Evolutionary conservation across 1,284 basidiomycete species (phyloP), one percentile per base, ranked within the genome.

Genomic region (Schizopora paradoxa): DNA sequence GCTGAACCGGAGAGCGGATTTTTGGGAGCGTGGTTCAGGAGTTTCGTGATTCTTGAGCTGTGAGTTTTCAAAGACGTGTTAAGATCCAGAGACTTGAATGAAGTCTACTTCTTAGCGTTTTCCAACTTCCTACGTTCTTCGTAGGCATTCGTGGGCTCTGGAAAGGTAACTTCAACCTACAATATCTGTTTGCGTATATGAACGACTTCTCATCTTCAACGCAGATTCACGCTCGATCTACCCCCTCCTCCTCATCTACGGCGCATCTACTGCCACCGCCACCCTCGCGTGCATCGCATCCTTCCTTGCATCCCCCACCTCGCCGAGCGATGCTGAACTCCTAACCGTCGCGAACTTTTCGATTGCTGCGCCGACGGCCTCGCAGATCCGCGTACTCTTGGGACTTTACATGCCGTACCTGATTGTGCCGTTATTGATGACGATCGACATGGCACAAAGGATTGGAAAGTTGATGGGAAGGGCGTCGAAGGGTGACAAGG

Each of bases 41-140:
- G 72, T 6, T 86, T 86, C 61, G 53, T 83, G 13, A 61, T 66
- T 19, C 64, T 86, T 3, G 85, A 89, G 64, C 62, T 45, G 59
- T 59, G 36, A 16, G 56, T 49, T 10, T 32, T 28, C 28, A 34
- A 26, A n/a, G n/a, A 7, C 22, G 11, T 32, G 28, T 32, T 5
- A 40, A 23, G 6, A 14, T 19, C 32, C 32, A 6, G 6, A 14
- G 26, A 26, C 10, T 14, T 19, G 50, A 50, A 18, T 34, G 13
- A 64, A 66, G 39, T 47, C 62, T 57, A 1, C 26, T 43, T 33
- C 1, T 25, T 43, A 86, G 81, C 0, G 52, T 80, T 35, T 87
- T 91, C 61, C 89, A 91, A 60, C 61, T 91, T 0, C 88, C 89
- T 0, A 72, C 82, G 0, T 91, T 91, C 58, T 56, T 87, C 25